A percentile compares a stretch with the other conserved stretches of the same genome.
Evolutionary conservation across 2,329 filamentous ascomycete species (phyloP).

Genomic region (Penicillium aurantiogriseum): DNA sequence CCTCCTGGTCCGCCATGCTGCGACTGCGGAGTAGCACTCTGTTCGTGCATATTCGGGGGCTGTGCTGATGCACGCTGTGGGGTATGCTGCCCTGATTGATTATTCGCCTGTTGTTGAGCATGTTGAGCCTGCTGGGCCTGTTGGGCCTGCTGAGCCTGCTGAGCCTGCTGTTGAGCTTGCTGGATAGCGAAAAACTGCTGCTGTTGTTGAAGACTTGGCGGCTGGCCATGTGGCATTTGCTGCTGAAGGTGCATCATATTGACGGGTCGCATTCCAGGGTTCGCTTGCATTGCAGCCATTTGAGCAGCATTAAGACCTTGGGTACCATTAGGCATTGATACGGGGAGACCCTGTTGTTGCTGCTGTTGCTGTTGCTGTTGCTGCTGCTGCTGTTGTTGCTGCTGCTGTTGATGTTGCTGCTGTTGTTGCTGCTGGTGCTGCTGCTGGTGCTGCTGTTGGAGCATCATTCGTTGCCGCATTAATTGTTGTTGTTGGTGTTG

Average conservation of each 20-base stretch:
- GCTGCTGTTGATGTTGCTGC: constrained; percentile 33
- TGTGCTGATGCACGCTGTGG: constrained; percentile 44
- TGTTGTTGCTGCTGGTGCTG: constrained; percentile 32
- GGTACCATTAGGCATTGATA: constrained; percentile 43
- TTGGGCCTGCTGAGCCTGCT: constrained; percentile 38
- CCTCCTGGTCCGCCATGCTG: constrained; percentile 42
- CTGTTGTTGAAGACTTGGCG: constrained; percentile 46
- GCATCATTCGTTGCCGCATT: constrained; percentile 27
- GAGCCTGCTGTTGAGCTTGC: constrained; percentile 36
- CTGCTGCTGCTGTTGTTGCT: constrained; percentile 33
- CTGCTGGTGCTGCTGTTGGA: constrained; percentile 29
- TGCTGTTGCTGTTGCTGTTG: constrained; percentile 35
- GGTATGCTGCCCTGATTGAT: constrained; percentile 29
- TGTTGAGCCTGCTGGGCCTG: constrained; percentile 27
- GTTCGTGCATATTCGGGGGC: constrained; percentile 44
- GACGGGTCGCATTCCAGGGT: constrained; percentile 41
- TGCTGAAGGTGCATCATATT: constrained; percentile 44
- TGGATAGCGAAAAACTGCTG: constrained; percentile 42
- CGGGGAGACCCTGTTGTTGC: constrained; percentile 38
- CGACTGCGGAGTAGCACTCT: constrained; percentile 45
- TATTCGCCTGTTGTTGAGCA: constrained; percentile 23
- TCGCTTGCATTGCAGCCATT: constrained; percentile 44
- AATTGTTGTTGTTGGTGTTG: constrained; percentile 41
- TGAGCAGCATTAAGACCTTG: constrained; percentile 43
- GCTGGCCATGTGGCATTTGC: constrained; percentile 42